Evolutionary conservation across 306 rosid genomes (phyloP).

Genomic region (Aeschynomene evenia): DNA sequence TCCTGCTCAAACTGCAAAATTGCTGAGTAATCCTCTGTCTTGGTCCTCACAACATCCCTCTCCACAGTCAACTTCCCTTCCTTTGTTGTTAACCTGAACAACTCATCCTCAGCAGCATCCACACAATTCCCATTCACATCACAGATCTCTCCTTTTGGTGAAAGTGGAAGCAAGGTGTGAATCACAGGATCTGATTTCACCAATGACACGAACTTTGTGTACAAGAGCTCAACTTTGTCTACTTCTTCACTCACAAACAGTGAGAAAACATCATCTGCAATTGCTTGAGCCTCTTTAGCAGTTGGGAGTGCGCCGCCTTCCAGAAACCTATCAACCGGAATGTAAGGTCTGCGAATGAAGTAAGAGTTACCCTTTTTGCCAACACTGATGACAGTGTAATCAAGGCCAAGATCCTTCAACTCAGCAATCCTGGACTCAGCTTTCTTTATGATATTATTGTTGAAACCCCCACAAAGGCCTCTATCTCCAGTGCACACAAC

Average conservation of each 20-base stretch:
- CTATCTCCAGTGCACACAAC: slow-evolving; percentile 87
- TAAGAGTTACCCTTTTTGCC: slow-evolving; percentile 86
- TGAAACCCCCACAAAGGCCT: slow-evolving; percentile 84
- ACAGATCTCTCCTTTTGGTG: slow-evolving; percentile 90
- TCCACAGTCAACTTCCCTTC: slow-evolving; percentile 84
- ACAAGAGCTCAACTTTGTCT: slow-evolving; percentile 82
- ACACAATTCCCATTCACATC: slow-evolving; percentile 78
- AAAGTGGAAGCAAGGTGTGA: slow-evolving; percentile 85
- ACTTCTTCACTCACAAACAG: slow-evolving; percentile 84
- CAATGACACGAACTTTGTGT: slow-evolving; percentile 80
- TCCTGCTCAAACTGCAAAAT: slow-evolving; percentile 89
- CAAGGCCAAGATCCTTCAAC: slow-evolving; percentile 63
- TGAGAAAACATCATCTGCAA: slow-evolving; percentile 86
- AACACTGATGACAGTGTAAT: slow-evolving; percentile 64
- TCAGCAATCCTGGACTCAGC: slow-evolving; percentile 69
- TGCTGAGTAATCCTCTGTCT: slow-evolving; percentile 56
- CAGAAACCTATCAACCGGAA: slow-evolving; percentile 71
- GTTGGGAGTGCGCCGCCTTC: slow-evolving; percentile 71
- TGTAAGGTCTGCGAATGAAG: slow-evolving; percentile 73
- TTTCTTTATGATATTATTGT: slow-evolving; percentile 59
- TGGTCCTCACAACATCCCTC: slow-evolving; percentile 58
- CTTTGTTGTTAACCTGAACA: slow-evolving; percentile 79
- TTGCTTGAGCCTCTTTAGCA: slow-evolving; percentile 90
- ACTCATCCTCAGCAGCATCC: slow-evolving; percentile 88
- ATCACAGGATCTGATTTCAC: slow-evolving; percentile 75